Base-by-base conservation (phyloP, 805 yeast genomes). In the Saturnispora hagleri region DNA sequence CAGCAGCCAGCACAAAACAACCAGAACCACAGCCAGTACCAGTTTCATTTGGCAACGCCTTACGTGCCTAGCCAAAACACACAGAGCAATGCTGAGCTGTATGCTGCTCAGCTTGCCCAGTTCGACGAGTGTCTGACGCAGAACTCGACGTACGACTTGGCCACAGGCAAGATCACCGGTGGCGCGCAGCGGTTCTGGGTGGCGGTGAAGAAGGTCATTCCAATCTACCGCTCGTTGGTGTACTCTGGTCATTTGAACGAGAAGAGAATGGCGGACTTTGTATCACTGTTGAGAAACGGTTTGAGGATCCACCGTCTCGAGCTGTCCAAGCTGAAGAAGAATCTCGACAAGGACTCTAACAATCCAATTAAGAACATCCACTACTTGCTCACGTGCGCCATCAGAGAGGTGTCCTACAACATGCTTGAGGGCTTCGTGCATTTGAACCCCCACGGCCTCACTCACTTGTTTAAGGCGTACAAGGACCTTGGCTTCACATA, bases 401-500 rank as follows among this genome's bases (percentile, higher is more conserved):
- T 79, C 43, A 71, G 80, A 62, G 76, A 74, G 57, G 74, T 80
- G 31, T 72, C 81, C 1, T 72, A 73, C 35, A 81, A 79, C 57
- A 65, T 77, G 35, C 60, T 79, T 27, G 73, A 71, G 28, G 71
- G 71, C 5, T 64, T 70, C 17, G 69, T 75, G n/a, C 58, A 57
- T 18, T 60, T 79, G 43, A 76, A 75, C 49, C 75, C 78, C 46
- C 75, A 73, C 52, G 83, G 83, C 54, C 76, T 81, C 27, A 75
- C 79, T 67, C 81, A 78, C 59, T 60, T 80, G 46, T 73, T 79
- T 55, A 77, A 81, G 26, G 77, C 82, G 12, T 76, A 77, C 60
- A 77, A 79, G 61, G 88, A 83, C 62, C 73, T 80, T 55, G 74
- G 77, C 46, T 71, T 82, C 53, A 74, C 77, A 45, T 73, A 77